Base-by-base conservation (phyloP, 2,329 filamentous ascomycete species). In the Fusarium sp. region DNA sequence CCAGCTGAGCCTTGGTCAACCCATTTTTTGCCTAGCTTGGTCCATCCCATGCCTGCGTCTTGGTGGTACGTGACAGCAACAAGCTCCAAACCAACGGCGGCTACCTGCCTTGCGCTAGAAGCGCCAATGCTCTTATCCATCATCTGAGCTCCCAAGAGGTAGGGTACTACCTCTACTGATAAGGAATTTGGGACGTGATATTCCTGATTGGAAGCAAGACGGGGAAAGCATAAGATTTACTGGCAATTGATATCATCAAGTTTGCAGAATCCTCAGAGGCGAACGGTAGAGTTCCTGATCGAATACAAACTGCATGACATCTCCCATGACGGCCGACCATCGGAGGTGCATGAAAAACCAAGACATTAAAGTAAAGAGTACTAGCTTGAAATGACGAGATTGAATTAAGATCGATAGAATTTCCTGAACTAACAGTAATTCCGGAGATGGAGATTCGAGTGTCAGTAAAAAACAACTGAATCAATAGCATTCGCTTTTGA, bases 61-160 rank as follows among this genome's bases (percentile, higher is more conserved):
- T 25, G 33, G 16, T 40, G 23, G 18, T 56, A 38, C 25, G 34
- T 56, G 20, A 44, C 54, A 44, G 18, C 23, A 14, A 23, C 54
- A 44, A 44, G 54, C 54, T 57, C 36, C 16, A 57, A 23, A 25
- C 54, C 25, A 33, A 55, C 53, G 33, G 34, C 53, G 29, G 29
- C 18, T 34, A 53, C 29, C 29, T 53, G 20, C 16, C 42, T 20
- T 31, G 16, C 36, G 36, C 25, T 44, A 57, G 38, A 31, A 16
- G 25, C 54, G 54, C 54, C 54, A 44, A 56, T 14, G 29, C 50
- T 38, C 9, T 16, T 25, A 14, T 42, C 34, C 16, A 14, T 34
- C 38, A 20, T 36, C 20, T 27, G 54, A 44, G 25, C 54, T 56
- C 36, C 34, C 25, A 42, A 18, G n/a, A 55, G 34, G 42, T 44